Conservation (phyloP, 2,329 filamentous ascomycete genomes). For the Fusarium pseudoanthophilum region DNA sequence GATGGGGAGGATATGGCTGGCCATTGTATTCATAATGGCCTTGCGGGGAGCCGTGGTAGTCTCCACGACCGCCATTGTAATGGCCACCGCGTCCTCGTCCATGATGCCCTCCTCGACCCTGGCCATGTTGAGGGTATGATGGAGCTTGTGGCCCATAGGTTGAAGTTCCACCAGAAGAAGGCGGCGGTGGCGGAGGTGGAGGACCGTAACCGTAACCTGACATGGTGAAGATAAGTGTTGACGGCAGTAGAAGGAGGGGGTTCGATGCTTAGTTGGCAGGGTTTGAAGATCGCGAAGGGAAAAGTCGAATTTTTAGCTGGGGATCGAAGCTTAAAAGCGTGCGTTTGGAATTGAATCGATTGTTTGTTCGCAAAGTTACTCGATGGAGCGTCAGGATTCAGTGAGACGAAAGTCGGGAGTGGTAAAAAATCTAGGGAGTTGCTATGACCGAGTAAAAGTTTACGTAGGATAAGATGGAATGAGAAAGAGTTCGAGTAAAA, state of each 20-base stretch:
- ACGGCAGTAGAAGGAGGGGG: not conserved
- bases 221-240: constrained; percentile 48
- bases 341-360: not conserved
- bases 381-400: not conserved
- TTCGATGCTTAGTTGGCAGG: not conserved
- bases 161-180: constrained; percentile 46
- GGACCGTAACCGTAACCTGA: constrained; percentile 65
- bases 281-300: not conserved
- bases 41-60: constrained; percentile 54
- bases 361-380: not conserved
- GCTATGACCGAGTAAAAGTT: not conserved
- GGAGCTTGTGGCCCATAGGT: constrained; percentile 55
- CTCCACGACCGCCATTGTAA: constrained; percentile 51
- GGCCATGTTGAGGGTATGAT: constrained; percentile 53
- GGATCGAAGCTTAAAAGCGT: not conserved
- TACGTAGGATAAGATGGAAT: not conserved
- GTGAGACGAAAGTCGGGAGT: constrained; percentile 1
- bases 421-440: not conserved
- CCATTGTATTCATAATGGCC: constrained; percentile 57
- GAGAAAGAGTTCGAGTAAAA: not conserved
- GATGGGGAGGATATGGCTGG: constrained; percentile 51
- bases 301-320: not conserved
- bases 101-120: constrained; percentile 51
- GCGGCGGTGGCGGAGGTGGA: constrained; percentile 60
- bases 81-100: constrained; percentile 55